phyloP scores from a whole-genome alignment of 2,329 filamentous ascomycete genomes.

The Annulohypoxylon truncatum region DNA sequence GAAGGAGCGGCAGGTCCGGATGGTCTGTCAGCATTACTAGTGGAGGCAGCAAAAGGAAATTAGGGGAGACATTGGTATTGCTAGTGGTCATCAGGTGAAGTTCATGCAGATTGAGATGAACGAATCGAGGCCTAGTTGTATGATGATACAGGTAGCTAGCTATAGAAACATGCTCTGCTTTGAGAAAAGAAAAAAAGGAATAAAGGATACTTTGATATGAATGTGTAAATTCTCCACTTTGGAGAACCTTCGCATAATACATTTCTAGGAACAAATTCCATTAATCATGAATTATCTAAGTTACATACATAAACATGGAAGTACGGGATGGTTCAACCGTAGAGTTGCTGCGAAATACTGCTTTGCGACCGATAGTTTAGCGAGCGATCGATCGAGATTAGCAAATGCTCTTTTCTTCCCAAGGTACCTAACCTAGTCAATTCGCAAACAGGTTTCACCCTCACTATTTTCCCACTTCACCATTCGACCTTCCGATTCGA shows the following conservation, averaged over 20 bases:
- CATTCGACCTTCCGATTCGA: neutral
- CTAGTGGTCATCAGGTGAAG: constrained; percentile 15
- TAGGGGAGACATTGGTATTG: neutral
- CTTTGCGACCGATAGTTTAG: neutral
- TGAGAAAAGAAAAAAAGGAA: neutral
- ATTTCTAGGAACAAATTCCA: neutral
- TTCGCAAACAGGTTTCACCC: neutral
- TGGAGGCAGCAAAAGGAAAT: constrained; percentile 4
- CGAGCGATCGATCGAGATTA: neutral
- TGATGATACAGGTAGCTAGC: neutral
- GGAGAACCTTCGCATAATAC: constrained; percentile 5
- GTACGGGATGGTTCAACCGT: neutral
- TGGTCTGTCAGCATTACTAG: constrained; percentile 27
- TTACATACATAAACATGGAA: neutral
- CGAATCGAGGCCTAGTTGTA: constrained; percentile 13
- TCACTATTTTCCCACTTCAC: neutral
- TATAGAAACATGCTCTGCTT: constrained; percentile 4
- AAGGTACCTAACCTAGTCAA: neutral
- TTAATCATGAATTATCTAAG: neutral
- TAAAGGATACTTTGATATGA: neutral
- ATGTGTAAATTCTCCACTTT: constrained; percentile 22
- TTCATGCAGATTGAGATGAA: constrained; percentile 37
- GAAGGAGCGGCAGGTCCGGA: constrained; percentile 21
- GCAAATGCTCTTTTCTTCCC: neutral
- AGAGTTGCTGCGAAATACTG: neutral